These are phyloP conservation scores for Penicillium salamii DNA, from an alignment of 495 filamentous ascomycete species.

Conservation along the genomic window DNA sequence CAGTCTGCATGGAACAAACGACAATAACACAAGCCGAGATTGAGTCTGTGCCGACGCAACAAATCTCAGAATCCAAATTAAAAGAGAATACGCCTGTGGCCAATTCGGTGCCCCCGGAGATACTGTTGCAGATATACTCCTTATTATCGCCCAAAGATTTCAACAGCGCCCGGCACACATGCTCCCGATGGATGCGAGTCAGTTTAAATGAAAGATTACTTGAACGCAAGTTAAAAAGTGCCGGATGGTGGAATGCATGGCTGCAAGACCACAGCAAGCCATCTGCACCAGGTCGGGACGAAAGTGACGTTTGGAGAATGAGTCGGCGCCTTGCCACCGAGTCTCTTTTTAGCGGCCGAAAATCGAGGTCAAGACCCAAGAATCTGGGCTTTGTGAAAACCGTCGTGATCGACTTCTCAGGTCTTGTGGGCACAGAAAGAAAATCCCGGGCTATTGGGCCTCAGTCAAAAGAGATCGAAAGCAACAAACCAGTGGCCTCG, in stretches of 20 bases:
- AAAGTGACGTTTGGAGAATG: constrained; percentile 53
- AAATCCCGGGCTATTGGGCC: constrained; percentile 8
- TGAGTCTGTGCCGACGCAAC: background rate
- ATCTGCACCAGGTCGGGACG: constrained; percentile 17
- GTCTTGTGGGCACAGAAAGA: constrained; percentile 17
- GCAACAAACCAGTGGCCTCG: background rate
- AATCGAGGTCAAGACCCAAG: constrained; percentile 44
- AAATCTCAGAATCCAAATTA: background rate
- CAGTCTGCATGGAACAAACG: background rate
- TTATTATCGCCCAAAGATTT: constrained; percentile 60
- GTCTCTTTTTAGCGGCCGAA: constrained; percentile 53
- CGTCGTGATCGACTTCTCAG: constrained; percentile 31
- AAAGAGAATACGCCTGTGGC: constrained; percentile 15
- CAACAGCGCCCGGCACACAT: constrained; percentile 62
- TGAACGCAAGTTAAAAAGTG: constrained; percentile 50
- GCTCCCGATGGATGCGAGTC: constrained; percentile 62
- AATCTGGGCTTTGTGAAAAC: constrained; percentile 42
- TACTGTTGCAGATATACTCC: constrained; percentile 57
- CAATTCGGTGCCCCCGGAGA: constrained; percentile 56
- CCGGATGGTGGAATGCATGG: constrained; percentile 57
- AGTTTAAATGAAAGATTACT: constrained; percentile 56
- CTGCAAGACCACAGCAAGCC: constrained; percentile 32
- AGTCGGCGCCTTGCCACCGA: constrained; percentile 61
- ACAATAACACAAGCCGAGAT: background rate
- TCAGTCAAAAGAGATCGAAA: background rate